phyloP scores from a whole-genome alignment of 2,329 filamentous ascomycete species.

The Xylariaceae sp. region DNA sequence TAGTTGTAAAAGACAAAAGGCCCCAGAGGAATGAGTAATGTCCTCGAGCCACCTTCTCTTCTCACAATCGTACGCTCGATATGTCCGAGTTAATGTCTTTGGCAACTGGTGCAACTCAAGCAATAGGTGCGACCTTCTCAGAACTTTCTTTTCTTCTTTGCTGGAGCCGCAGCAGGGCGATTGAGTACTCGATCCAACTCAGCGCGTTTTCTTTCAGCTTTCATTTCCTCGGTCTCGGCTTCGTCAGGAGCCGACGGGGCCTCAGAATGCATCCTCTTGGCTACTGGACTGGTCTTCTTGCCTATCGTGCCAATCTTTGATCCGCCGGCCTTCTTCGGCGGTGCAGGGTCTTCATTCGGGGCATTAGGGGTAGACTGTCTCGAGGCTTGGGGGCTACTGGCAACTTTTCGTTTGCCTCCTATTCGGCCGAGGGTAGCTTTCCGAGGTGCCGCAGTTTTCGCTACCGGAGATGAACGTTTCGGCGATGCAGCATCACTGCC shows the following conservation, averaged over 20 bases:
- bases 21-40: too few species aligned
- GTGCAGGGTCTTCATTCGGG: conserved; percentile 6
- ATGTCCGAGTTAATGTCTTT: background rate
- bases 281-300: conserved; percentile 15
- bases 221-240: conserved; percentile 30
- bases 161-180: conserved; percentile 44
- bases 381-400: conserved; percentile 4
- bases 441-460: conserved; percentile 6
- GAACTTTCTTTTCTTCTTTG: conserved; percentile 53
- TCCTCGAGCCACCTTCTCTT: background rate
- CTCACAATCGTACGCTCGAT: background rate
- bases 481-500: conserved; percentile 8
- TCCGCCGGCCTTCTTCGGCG: conserved; percentile 15
- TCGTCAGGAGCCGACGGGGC: conserved; percentile 19
- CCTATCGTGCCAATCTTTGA: conserved; percentile 28
- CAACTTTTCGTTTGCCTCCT: conserved; percentile 22
- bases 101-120: background rate
- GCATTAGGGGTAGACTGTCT: background rate
- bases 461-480: conserved; percentile 2
- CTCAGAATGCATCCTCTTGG: conserved; percentile 18
- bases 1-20: background rate
- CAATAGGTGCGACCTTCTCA: conserved; percentile 26
- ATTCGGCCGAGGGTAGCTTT: conserved; percentile 24
- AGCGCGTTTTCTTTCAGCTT: conserved; percentile 46
- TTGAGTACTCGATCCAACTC: conserved; percentile 48